Evolutionary conservation across 371 early-diverging fungal species (phyloP).

Genomic region (Rhizopus arrhizus): DNA sequence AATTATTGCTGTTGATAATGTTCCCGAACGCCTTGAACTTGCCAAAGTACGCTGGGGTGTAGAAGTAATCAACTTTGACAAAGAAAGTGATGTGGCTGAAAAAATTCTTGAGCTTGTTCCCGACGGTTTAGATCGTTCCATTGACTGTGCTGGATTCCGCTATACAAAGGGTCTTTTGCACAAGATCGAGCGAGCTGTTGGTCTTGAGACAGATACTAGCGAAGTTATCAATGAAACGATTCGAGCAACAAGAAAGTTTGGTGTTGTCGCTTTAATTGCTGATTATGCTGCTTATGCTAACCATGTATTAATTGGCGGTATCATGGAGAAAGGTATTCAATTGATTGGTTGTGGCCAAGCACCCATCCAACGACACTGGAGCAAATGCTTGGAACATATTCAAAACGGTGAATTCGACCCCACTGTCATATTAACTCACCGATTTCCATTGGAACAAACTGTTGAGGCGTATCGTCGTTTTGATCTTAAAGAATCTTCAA

Average conservation of each 20-base stretch:
- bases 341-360: slow-evolving; percentile 60
- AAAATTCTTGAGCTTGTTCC: slow-evolving; percentile 46
- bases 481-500: slow-evolving; percentile 55
- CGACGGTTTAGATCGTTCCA: slow-evolving; percentile 53
- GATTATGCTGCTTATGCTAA: slow-evolving; percentile 42
- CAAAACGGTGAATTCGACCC: slow-evolving; percentile 53
- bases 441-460: slow-evolving; percentile 49
- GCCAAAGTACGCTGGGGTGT: slow-evolving; percentile 49
- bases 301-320: slow-evolving; percentile 60
- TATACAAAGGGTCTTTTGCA: slow-evolving; percentile 18
- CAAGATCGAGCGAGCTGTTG: slow-evolving; percentile 39
- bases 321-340: slow-evolving; percentile 66
- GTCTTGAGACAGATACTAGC: slow-evolving; percentile 61
- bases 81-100: slow-evolving; percentile 41
- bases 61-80: slow-evolving; percentile 52
- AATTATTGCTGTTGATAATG: slow-evolving; percentile 59
- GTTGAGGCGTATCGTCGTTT: slow-evolving; percentile 55
- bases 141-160: slow-evolving; percentile 51
- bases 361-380: slow-evolving; percentile 60
- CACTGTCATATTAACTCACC: slow-evolving; percentile 59
- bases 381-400: slow-evolving; percentile 44
- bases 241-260: slow-evolving; percentile 50
- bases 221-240: slow-evolving; percentile 62
- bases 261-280: slow-evolving; percentile 53
- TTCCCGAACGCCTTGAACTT: slow-evolving; percentile 50